Evolutionary conservation across 257 asterid genomes (phyloP), one percentile per base, ranked within the genome.

Genomic region (Capsicum chinense): DNA sequence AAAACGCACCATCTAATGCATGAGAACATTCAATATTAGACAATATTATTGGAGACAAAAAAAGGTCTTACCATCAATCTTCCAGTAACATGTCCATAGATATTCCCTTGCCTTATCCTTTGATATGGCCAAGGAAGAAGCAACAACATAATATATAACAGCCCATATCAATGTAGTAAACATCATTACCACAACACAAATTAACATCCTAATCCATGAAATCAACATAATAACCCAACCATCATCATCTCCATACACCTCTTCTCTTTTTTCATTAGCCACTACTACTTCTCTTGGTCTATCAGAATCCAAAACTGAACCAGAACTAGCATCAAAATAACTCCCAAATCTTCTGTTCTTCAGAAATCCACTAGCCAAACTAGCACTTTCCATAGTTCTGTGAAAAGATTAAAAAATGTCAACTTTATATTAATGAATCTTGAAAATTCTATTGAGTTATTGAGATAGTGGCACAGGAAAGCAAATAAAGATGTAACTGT

Each of bases 91-190:
- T 89, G 92, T 26, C 92, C 93, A 71, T 86, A 88, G 74, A 89
- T 85, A 58, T 90, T 90, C 63, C 93, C 90, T 74, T 90, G 90
- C 67, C 89, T 87, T 56, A 88, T 86, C 84, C 93, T 86, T 86
- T 85, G 90, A 69, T 88, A 84, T 16, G 93, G 91, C 90, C 93
- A 90, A 10, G 90, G 93, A 11, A 90, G 81, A 79, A 90, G 90
- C 79, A 88, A 13, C 85, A 90, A 59, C 91, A 88, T 88, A 67
- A 90, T 26, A 26, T 26, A 26, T 87, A 78, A 88, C 47, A 13
- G 88, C 86, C 93, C 91, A 90, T 10, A 87, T 76, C 69, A 86
- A 88, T 6, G 93, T 90, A 15, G 91, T 88, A 26, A 84, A 44
- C 86, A 85, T 79, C 91, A 88, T 85, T 33, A 74, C 59, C 76